Evolutionary conservation across 2,329 filamentous ascomycete genomes (phyloP), one percentile per base, ranked within the genome.

Genomic region (Phaeosphaeriaceae sp.): DNA sequence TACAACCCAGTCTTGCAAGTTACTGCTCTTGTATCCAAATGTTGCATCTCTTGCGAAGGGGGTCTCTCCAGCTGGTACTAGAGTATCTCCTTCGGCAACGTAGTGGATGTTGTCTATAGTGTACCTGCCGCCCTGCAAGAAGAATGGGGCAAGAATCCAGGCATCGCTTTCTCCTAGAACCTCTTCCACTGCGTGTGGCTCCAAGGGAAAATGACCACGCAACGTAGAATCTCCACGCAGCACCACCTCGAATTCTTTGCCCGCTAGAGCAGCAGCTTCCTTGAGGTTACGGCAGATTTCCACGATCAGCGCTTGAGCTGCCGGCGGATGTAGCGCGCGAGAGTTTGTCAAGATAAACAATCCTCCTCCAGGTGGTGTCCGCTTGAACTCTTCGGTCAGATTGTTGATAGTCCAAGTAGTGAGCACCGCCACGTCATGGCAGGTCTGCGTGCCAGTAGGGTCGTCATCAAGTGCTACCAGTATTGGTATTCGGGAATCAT

Each of bases 271-370:
- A 0, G 82, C 81, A 0, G 84, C 85, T 9, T 70, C 53, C 20
- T 80, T 71, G 2, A 88, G 63, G 58, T 85, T 85, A 3, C 63
- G 62, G 62, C 83, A 86, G 50, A 88, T 86, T 20, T 81, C 79
- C 7, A 68, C 66, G 62, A 86, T 83, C 1, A 88, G 78, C 0
- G 66, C 60, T 17, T 79, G 74, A 0, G 85, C 85, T 45, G 82
- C 79, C 0, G 70, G 67, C 0, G 84, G 80, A 20, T 82, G 83
- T 2, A 87, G 71, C 0, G 86, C 85, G 4, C 85, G 82, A 2
- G 84, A 86, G 67, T 87, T 87, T 33, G 85, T 87, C 6, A 87
- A 77, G 61, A 87, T 86, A 75, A 88, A 87, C 78, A 88, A 87
- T 19, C 85, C 85, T 2, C 72, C 70, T 1, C 69, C 69, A 11